Percentiles rank a stretch among this genome's conserved stretches.
phyloP scores from a whole-genome alignment of 768 basidiomycete species.

The Suillus subluteus region DNA sequence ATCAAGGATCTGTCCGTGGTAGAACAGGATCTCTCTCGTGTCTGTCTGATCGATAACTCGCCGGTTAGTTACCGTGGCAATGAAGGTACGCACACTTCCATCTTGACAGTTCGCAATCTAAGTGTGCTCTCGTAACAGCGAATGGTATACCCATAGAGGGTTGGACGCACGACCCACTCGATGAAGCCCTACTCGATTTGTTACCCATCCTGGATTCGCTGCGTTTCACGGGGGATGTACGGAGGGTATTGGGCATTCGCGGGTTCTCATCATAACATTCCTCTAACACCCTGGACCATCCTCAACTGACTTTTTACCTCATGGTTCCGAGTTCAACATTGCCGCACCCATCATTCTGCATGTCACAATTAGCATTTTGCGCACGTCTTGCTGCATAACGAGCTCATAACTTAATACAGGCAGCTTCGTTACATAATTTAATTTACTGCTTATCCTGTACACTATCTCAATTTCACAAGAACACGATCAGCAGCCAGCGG shows the following conservation, averaged over 20 bases:
- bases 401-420: slow-evolving; percentile 33
- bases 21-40: slow-evolving; percentile 87
- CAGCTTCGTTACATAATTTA: slow-evolving; percentile 37
- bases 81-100: slow-evolving; percentile 64
- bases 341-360: slow-evolving; percentile 10
- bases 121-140: slow-evolving; percentile 49
- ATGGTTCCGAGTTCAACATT: slow-evolving; percentile 11
- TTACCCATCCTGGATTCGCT: slow-evolving; percentile 95
- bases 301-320: slow-evolving; percentile 25
- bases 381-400: slow-evolving; percentile 26
- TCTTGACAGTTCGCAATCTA: slow-evolving; percentile 1
- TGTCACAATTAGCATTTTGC: slow-evolving; percentile 27
- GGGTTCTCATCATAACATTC: slow-evolving; percentile 47
- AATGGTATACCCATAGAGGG: slow-evolving; percentile 99
- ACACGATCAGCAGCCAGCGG: slow-evolving; percentile 25
- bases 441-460: slow-evolving; percentile 42
- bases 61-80: slow-evolving; percentile 91
- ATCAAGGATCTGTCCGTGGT: slow-evolving; percentile 90
- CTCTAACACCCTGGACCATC: slow-evolving; percentile 10
- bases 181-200: slow-evolving; percentile 95
- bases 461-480: slow-evolving; percentile 30
- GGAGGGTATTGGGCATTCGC: slow-evolving; percentile 83
- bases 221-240: slow-evolving; percentile 94
- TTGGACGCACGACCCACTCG: slow-evolving; percentile 96
- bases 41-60: slow-evolving; percentile 96